Conservation (phyloP, 2,329 filamentous ascomycete genomes). For the Tolypocladium pustulatum region DNA sequence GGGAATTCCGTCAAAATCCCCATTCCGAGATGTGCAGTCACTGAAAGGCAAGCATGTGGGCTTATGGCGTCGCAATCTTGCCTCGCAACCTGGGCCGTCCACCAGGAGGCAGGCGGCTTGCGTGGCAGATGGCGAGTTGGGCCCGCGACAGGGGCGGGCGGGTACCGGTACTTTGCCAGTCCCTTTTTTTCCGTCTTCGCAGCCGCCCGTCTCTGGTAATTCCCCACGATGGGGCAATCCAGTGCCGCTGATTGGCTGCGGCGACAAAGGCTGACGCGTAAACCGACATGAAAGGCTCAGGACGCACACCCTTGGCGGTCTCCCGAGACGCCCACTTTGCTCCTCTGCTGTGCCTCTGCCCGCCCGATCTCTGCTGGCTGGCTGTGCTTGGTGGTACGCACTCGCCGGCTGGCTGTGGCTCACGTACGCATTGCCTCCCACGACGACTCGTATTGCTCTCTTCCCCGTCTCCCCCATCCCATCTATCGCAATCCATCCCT, state of each 20-base stretch:
- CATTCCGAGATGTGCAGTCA: background rate
- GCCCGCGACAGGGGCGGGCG: background rate
- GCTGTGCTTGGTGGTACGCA: too few species aligned
- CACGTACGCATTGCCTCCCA: background rate
- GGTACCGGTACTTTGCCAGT: conserved; percentile 18
- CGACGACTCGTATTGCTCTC: background rate
- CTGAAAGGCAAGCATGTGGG: background rate
- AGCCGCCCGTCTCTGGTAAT: conserved; percentile 1
- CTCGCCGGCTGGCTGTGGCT: background rate
- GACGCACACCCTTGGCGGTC: conserved; percentile 1
- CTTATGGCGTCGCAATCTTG: background rate
- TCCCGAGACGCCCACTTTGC: conserved; percentile 1
- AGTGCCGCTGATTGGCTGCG: conserved; percentile 17
- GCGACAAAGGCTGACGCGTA: conserved; percentile 24
- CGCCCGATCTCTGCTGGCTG: background rate
- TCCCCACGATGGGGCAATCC: conserved; percentile 2
- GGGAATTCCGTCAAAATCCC: background rate
- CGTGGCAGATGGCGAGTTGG: background rate
- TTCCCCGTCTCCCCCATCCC: background rate
- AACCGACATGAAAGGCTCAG: conserved; percentile 16
- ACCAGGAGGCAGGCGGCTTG: background rate
- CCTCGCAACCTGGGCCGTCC: background rate
- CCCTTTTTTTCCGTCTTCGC: background rate
- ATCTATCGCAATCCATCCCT: conserved; percentile 1
- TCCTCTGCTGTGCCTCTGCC: background rate